Evolutionary conservation across 2,329 filamentous ascomycete genomes (phyloP).

Genomic region (Ophiostoma populinum): DNA sequence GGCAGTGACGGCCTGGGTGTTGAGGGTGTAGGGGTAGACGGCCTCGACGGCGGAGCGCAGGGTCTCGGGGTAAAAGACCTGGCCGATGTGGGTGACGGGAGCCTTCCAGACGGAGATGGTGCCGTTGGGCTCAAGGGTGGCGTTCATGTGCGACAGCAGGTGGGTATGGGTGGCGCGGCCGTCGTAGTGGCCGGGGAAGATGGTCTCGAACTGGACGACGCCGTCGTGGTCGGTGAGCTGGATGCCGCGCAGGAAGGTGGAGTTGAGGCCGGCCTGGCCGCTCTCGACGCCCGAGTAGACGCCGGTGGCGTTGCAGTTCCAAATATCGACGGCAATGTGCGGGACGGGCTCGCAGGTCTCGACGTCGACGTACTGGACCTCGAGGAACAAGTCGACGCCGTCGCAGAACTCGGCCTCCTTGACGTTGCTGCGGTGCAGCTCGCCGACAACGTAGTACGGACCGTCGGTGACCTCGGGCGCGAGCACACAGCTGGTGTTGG

Average conservation of each 20-base stretch:
- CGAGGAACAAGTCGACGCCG: slow-evolving; percentile 30
- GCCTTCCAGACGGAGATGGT: slow-evolving; percentile 31
- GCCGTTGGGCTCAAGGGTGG: slow-evolving; percentile 26
- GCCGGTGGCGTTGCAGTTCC: slow-evolving; percentile 26
- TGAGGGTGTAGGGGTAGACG: slow-evolving; percentile 26
- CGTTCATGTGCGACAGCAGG: slow-evolving; percentile 18
- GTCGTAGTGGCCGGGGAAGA: slow-evolving; percentile 28
- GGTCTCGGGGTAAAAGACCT: slow-evolving; percentile 42
- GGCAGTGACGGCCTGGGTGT: slow-evolving; percentile 23
- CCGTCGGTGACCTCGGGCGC: slow-evolving; percentile 13
- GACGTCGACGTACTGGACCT: slow-evolving; percentile 36
- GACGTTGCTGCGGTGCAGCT: slow-evolving; percentile 30
- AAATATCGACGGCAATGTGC: slow-evolving; percentile 32
- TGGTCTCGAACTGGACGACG: slow-evolving; percentile 22
- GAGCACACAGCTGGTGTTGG: neutral
- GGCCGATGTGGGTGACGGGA: slow-evolving; percentile 33
- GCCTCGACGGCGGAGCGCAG: slow-evolving; percentile 31
- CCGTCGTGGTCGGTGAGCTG: slow-evolving; percentile 25
- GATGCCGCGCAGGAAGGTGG: slow-evolving; percentile 26
- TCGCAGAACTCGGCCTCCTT: slow-evolving; percentile 22
- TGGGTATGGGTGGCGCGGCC: slow-evolving; percentile 23
- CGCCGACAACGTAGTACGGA: slow-evolving; percentile 33
- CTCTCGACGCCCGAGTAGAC: slow-evolving; percentile 13
- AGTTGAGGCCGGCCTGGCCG: slow-evolving; percentile 22
- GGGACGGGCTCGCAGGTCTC: slow-evolving; percentile 34